Conservation (phyloP, 2,329 filamentous ascomycete species). For the Teratosphaeria zuluensis region DNA sequence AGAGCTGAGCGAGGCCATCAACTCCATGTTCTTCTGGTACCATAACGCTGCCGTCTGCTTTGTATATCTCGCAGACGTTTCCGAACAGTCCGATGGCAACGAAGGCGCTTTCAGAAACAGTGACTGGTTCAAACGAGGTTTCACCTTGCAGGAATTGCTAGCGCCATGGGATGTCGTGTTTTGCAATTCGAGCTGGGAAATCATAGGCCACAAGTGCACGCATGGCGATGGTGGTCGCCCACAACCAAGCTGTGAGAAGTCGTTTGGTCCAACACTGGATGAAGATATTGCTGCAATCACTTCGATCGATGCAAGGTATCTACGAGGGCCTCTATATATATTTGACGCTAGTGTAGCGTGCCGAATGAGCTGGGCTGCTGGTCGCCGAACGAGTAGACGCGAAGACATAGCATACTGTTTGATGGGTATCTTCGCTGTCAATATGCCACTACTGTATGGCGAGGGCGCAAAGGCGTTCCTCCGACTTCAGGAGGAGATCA, state of each 20-base stretch:
- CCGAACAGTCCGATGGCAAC: not conserved
- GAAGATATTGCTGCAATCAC: not conserved
- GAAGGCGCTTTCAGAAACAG: not conserved
- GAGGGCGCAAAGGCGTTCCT: conserved; percentile 9
- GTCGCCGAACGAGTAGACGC: conserved; percentile 2
- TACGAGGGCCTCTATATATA: not conserved
- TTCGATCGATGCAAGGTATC: not conserved
- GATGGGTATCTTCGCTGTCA: conserved; percentile 30
- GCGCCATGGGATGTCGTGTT: not conserved
- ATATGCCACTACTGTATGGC: conserved; percentile 38
- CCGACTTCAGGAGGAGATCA: conserved; percentile 10
- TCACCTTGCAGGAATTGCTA: conserved; percentile 2
- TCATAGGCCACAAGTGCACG: too few species aligned
- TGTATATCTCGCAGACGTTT: conserved; percentile 7
- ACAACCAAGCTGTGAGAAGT: too few species aligned
- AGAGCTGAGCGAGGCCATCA: conserved; percentile 11
- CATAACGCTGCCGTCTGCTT: not conserved
- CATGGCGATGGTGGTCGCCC: too few species aligned
- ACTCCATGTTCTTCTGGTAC: conserved; percentile 13
- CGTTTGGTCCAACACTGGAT: too few species aligned
- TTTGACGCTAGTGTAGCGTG: not conserved
- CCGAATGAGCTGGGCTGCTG: conserved; percentile 12
- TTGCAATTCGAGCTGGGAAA: not conserved
- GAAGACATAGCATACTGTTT: conserved; percentile 10
- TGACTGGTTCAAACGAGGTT: conserved; percentile 1